These are phyloP conservation scores for Nemania sp. DNA, from an alignment of 2,329 filamentous ascomycete genomes.

Conservation along the genomic window DNA sequence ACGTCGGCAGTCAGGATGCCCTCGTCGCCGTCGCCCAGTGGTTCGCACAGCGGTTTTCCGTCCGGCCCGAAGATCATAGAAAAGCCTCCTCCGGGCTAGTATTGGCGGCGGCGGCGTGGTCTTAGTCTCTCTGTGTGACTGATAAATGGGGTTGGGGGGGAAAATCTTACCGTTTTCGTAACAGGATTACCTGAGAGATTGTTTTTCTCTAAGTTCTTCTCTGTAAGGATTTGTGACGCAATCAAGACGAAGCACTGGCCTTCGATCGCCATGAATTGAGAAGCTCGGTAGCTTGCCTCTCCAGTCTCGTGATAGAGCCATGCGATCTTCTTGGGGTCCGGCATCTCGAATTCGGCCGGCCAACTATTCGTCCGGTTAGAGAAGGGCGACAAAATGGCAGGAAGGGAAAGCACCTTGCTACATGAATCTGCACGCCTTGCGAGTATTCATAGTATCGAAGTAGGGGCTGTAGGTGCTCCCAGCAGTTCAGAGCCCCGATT, in stretches of 20 bases:
- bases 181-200: constrained; percentile 44
- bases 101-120: background rate
- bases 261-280: constrained; percentile 49
- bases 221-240: constrained; percentile 45
- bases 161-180: constrained; percentile 39
- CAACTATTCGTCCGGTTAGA: constrained; percentile 33
- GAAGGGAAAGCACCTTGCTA: constrained; percentile 33
- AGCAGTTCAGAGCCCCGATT: constrained; percentile 59
- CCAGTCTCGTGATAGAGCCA: constrained; percentile 44
- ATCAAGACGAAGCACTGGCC: constrained; percentile 47
- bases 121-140: constrained; percentile 11
- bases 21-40: constrained; percentile 46
- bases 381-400: background rate
- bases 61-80: constrained; percentile 57
- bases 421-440: constrained; percentile 42
- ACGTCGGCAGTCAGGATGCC: constrained; percentile 55
- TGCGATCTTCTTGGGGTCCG: constrained; percentile 40
- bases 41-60: constrained; percentile 49
- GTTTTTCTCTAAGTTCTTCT: constrained; percentile 45
- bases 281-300: constrained; percentile 41
- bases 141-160: background rate
- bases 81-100: constrained; percentile 48
- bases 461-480: constrained; percentile 60
- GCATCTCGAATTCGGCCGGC: constrained; percentile 43
- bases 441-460: constrained; percentile 44